Evolutionary conservation across 257 asterid genomes (phyloP).

Genomic region (Solanum gracilifrons): DNA sequence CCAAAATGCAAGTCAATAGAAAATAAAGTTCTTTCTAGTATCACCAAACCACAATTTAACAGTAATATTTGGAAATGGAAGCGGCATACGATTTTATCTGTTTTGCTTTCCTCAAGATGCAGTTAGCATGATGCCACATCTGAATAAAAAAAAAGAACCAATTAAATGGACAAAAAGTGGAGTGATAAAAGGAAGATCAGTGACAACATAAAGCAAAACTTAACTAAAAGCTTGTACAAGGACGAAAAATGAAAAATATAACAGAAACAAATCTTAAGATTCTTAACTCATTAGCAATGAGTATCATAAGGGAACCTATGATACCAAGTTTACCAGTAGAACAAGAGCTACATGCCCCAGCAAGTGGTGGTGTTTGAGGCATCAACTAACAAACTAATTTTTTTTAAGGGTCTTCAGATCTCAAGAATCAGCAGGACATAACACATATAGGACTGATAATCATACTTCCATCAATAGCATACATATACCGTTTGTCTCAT

Average conservation of each 20-base stretch:
- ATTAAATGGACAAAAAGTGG: neutral
- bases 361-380: neutral
- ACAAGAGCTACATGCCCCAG: neutral
- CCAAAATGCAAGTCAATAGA: neutral
- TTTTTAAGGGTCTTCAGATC: neutral
- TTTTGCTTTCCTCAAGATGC: constrained; percentile 61
- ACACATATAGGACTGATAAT: neutral
- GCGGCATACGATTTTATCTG: constrained; percentile 68
- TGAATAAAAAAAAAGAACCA: constrained; percentile 30
- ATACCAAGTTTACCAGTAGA: neutral
- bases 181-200: neutral
- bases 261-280: neutral
- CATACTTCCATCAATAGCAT: neutral
- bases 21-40: neutral
- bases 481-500: neutral
- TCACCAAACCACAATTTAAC: neutral
- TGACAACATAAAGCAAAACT: neutral
- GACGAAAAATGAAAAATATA: neutral
- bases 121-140: constrained; percentile 94
- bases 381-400: neutral
- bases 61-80: neutral
- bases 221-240: neutral
- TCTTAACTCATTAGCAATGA: neutral
- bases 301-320: neutral
- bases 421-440: neutral